phyloP scores from a whole-genome alignment of 306 rosid species.

The Cicer cuneatum region DNA sequence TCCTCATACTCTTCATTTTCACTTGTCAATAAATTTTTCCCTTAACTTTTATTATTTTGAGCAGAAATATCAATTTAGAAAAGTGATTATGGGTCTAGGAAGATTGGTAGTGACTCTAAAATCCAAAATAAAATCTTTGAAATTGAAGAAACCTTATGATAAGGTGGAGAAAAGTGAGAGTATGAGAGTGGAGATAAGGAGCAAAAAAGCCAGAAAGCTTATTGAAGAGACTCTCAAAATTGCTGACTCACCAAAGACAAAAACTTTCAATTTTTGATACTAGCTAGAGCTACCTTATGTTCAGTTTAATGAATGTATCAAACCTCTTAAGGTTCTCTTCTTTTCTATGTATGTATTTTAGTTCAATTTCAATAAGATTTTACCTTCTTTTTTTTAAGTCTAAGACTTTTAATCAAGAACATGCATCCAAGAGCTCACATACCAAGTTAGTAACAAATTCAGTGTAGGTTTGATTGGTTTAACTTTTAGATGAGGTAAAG shows the following conservation, averaged over 20 bases:
- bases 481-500: no score
- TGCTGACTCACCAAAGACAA: conserved; percentile 82
- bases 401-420: background rate
- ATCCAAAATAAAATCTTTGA: conserved; percentile 72
- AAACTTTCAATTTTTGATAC: conserved; percentile 56
- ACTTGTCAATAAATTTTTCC: background rate
- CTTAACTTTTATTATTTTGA: background rate
- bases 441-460: background rate
- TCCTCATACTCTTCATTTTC: background rate
- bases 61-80: conserved; percentile 35
- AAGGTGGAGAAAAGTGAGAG: conserved; percentile 97
- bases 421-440: conserved; percentile 5
- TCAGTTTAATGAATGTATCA: background rate
- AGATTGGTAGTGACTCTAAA: conserved; percentile 70
- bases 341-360: conserved; percentile 12
- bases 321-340: conserved; percentile 10
- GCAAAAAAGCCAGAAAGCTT: conserved; percentile 84
- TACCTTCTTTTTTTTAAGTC: background rate
- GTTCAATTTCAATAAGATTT: background rate
- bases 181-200: conserved; percentile 91
- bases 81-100: conserved; percentile 62
- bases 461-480: background rate
- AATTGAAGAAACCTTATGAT: conserved; percentile 74
- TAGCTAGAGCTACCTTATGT: background rate
- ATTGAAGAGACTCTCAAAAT: conserved; percentile 74